phyloP scores from a whole-genome alignment of 257 asterid genomes.

The Forsythia suspensa region DNA sequence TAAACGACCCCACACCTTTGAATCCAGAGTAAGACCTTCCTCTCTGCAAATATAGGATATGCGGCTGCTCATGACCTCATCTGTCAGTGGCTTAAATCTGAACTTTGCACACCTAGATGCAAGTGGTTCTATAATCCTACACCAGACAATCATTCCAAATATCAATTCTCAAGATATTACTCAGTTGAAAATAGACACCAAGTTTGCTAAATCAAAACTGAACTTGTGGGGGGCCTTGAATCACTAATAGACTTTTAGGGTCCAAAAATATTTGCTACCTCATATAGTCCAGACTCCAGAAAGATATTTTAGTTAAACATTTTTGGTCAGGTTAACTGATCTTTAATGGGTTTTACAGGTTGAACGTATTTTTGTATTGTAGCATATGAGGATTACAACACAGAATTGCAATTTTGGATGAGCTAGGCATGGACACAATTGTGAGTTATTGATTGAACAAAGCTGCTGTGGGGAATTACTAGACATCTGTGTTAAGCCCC shows the following conservation, averaged over 20 bases:
- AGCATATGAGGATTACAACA: no score
- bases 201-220: background rate
- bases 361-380: no score
- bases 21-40: constrained; percentile 77
- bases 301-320: background rate
- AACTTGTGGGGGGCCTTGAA: background rate
- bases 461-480: no score
- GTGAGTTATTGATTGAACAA: no score
- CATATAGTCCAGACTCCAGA: no score
- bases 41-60: constrained; percentile 80
- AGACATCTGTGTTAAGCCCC: no score
- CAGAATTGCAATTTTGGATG: no score
- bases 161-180: constrained; percentile 20
- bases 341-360: no score
- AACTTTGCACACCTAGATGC: constrained; percentile 97
- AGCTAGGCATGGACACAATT: no score
- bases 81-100: constrained; percentile 93
- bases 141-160: constrained; percentile 13
- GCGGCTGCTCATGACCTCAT: constrained; percentile 80
- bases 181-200: background rate
- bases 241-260: background rate
- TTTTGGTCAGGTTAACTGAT: no score
- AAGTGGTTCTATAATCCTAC: constrained; percentile 91
- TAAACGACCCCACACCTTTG: constrained; percentile 57
- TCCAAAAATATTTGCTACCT: background rate